Conservation (phyloP, 768 basidiomycete genomes). For the Cyathus striatus region DNA sequence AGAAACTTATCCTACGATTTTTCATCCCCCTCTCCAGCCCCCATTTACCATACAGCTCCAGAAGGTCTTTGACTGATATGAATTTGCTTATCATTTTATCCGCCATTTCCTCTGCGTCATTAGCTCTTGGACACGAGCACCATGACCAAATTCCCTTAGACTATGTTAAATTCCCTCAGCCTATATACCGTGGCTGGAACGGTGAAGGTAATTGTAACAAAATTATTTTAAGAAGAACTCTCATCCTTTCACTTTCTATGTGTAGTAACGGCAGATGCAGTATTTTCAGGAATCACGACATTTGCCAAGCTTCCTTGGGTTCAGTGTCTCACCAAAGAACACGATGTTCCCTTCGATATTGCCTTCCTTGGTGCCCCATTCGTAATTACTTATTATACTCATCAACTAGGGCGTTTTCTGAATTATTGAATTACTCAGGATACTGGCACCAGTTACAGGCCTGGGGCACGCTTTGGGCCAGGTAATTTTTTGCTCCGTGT, state of each 20-base stretch:
- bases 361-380: slow-evolving; percentile 81
- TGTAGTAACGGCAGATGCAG: slow-evolving; percentile 68
- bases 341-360: slow-evolving; percentile 61
- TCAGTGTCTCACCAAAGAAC: slow-evolving; percentile 67
- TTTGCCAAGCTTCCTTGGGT: slow-evolving; percentile 88
- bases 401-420: background rate
- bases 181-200: slow-evolving; percentile 45
- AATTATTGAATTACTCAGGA: slow-evolving; percentile 40
- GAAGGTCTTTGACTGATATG: no score
- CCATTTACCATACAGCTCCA: slow-evolving; percentile 13
- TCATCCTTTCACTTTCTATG: slow-evolving; percentile 14
- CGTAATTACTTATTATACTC: slow-evolving; percentile 29
- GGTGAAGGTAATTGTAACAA: slow-evolving; percentile 43
- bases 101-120: slow-evolving; percentile 17
- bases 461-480: slow-evolving; percentile 84
- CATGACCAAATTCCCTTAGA: slow-evolving; percentile 59
- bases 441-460: slow-evolving; percentile 72
- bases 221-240: background rate
- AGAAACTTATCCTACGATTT: slow-evolving; percentile 1
- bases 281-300: slow-evolving; percentile 79
- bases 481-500: slow-evolving; percentile 18
- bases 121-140: slow-evolving; percentile 33
- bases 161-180: slow-evolving; percentile 65
- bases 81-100: slow-evolving; percentile 17
- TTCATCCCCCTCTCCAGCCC: slow-evolving; percentile 1